These are phyloP conservation scores for Acanthamoeba castellanii DNA, from an alignment of 208 protist species.

Conservation along the genomic window DNA sequence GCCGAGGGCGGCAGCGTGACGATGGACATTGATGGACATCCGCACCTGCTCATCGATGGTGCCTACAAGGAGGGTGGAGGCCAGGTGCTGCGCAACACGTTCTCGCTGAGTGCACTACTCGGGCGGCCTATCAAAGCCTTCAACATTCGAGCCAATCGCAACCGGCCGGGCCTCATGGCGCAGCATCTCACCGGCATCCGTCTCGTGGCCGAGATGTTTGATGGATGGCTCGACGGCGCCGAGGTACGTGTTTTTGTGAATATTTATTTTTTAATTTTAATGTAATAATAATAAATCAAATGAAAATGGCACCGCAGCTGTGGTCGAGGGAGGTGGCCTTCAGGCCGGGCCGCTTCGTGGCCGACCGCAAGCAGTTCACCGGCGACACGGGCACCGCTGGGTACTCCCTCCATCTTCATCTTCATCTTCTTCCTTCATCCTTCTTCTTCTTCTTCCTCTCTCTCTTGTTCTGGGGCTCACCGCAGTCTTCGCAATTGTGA, in stretches of 20 bases:
- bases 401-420: not conserved
- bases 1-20: not conserved
- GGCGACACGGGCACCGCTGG: constrained; percentile 71
- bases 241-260: constrained; percentile 25
- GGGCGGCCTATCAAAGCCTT: constrained; percentile 68
- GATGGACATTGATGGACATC: not conserved
- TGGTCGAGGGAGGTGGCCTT: constrained; percentile 69
- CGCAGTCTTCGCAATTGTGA: not conserved
- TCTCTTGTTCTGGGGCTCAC: not conserved
- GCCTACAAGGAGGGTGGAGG: constrained; percentile 82
- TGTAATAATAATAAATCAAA: not conserved
- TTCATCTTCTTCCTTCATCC: no score
- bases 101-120: constrained; percentile 74
- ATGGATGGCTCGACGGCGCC: constrained; percentile 56
- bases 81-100: constrained; percentile 82
- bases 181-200: constrained; percentile 83
- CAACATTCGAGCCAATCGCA: constrained; percentile 82
- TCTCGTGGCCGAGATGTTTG: constrained; percentile 77
- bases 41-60: constrained; percentile 5
- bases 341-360: constrained; percentile 21
- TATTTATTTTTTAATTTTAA: not conserved
- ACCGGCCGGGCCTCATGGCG: constrained; percentile 77
- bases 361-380: not conserved
- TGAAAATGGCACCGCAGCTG: not conserved
- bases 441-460: not conserved